A percentile compares a stretch with the other conserved stretches of the same genome.
Conservation (phyloP, 2,329 filamentous ascomycete genomes). For the Venturiaceae sp. region DNA sequence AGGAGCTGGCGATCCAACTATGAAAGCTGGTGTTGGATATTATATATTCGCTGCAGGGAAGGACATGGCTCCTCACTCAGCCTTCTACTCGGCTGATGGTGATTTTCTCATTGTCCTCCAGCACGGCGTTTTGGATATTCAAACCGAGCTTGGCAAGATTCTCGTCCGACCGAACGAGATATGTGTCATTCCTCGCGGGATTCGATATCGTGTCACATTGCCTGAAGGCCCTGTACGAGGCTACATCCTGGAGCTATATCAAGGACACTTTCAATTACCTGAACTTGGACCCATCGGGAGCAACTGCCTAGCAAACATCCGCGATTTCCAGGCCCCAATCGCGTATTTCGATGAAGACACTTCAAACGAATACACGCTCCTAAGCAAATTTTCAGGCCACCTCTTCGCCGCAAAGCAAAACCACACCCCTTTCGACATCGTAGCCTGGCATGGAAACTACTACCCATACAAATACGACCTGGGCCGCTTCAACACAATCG, state of each 20-base stretch:
- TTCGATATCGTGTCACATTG: constrained; percentile 64
- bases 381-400: constrained; percentile 56
- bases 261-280: constrained; percentile 61
- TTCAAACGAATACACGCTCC: constrained; percentile 41
- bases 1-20: constrained; percentile 26
- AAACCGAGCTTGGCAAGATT: constrained; percentile 66
- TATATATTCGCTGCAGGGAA: constrained; percentile 24
- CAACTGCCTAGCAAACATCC: constrained; percentile 62
- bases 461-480: constrained; percentile 77
- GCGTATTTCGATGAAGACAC: constrained; percentile 51
- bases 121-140: constrained; percentile 63
- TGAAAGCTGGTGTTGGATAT: constrained; percentile 24
- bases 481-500: constrained; percentile 65
- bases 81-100: constrained; percentile 55
- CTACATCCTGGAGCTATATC: constrained; percentile 67
- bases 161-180: constrained; percentile 73
- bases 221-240: constrained; percentile 53
- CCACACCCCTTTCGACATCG: constrained; percentile 69
- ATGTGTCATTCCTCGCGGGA: constrained; percentile 62
- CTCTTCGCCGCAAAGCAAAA: constrained; percentile 56
- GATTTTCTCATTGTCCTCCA: constrained; percentile 71
- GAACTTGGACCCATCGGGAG: constrained; percentile 66
- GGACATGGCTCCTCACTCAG: constrained; percentile 27
- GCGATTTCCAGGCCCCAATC: constrained; percentile 66
- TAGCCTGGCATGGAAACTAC: constrained; percentile 73